These are phyloP conservation scores for Agrocybe chaxingu DNA, from an alignment of 768 basidiomycete species.

Conservation along the genomic window DNA sequence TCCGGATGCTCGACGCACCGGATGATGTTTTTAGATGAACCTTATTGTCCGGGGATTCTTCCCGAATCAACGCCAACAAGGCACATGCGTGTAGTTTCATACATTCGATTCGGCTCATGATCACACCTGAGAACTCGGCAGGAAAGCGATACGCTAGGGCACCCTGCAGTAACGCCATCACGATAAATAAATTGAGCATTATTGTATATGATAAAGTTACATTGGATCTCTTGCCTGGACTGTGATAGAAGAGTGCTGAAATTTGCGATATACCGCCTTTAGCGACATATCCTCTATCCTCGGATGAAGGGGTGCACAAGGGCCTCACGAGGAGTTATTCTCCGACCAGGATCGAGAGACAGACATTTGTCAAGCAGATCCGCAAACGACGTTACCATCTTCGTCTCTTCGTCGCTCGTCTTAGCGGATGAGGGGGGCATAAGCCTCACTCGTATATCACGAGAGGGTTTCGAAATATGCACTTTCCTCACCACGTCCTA, in stretches of 20 bases:
- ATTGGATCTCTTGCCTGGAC: not conserved
- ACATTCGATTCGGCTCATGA: no score
- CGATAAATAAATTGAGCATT: no score
- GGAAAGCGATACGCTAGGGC: no score
- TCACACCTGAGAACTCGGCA: no score
- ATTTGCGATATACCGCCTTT: not conserved
- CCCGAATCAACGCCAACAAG: no score
- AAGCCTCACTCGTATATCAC: conserved; percentile 79
- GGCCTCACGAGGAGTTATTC: conserved; percentile 89
- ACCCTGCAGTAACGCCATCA: no score
- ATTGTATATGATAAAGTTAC: not conserved
- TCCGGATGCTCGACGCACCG: no score
- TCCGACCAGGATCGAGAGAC: conserved; percentile 77
- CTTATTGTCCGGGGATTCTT: no score
- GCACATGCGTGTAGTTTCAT: no score
- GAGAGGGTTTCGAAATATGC: conserved; percentile 75
- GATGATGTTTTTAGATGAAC: no score
- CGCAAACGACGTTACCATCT: conserved; percentile 74
- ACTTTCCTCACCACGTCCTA: conserved; percentile 83
- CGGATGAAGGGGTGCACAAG: conserved; percentile 85
- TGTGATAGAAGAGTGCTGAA: not conserved
- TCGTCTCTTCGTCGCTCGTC: conserved; percentile 86
- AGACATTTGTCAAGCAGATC: conserved; percentile 93
- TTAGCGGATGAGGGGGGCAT: conserved; percentile 78
- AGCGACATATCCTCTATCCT: conserved; percentile 24